A percentile compares a stretch with the other conserved stretches of the same genome.
Conservation (phyloP, 495 filamentous ascomycete genomes). For the Pseudomonodictys pantanalensis region DNA sequence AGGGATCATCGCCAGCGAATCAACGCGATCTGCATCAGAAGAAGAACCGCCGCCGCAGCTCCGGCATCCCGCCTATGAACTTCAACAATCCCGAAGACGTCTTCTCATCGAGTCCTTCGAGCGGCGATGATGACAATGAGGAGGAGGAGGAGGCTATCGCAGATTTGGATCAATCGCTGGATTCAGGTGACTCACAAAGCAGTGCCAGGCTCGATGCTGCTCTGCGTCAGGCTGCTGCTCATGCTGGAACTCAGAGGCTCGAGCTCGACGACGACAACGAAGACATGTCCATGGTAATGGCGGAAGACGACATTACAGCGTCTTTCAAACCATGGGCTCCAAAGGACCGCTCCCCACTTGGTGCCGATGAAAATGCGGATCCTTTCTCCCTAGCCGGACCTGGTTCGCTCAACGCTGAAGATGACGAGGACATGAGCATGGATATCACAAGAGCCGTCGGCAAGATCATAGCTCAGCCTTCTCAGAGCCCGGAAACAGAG, state of each 20-base stretch:
- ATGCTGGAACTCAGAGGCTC: constrained; percentile 64
- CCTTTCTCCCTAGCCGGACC: constrained; percentile 44
- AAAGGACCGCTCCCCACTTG: constrained; percentile 37
- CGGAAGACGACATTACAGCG: constrained; percentile 75
- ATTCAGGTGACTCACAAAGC: constrained; percentile 53
- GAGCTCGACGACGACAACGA: constrained; percentile 55
- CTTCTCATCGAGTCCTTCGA: constrained; percentile 76
- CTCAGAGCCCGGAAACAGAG: constrained; percentile 33
- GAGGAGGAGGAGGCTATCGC: constrained; percentile 35
- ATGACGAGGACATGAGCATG: constrained; percentile 50
- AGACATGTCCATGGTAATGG: constrained; percentile 71
- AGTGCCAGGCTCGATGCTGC: constrained; percentile 70
- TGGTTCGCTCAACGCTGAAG: constrained; percentile 32
- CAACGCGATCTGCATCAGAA: constrained; percentile 67
- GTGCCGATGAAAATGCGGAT: constrained; percentile 62
- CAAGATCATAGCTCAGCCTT: constrained; percentile 38
- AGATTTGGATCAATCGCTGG: constrained; percentile 18
- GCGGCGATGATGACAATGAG: constrained; percentile 51
- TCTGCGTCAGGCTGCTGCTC: constrained; percentile 68
- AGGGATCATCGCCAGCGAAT: constrained; percentile 59
- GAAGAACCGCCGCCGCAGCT: constrained; percentile 60
- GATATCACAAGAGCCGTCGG: constrained; percentile 50
- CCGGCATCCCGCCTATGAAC: constrained; percentile 58
- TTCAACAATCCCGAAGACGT: constrained; percentile 61
- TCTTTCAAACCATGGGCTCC: constrained; percentile 69